Evolutionary conservation across 1,284 basidiomycete genomes (phyloP), one percentile per base, ranked within the genome.

Genomic region (Inonotus obliquus): DNA sequence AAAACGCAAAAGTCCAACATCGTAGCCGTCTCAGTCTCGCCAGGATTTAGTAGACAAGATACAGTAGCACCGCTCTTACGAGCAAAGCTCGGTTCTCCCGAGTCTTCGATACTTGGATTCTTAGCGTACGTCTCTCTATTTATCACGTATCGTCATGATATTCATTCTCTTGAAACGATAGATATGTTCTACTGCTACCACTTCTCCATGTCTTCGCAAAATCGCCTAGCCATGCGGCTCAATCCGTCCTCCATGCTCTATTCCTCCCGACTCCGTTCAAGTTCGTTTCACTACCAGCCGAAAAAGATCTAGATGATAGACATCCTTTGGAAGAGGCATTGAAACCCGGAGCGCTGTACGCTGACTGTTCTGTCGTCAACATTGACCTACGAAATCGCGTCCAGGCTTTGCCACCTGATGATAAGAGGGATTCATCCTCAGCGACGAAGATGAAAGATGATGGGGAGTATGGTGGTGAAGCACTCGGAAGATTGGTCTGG

Each of bases 221-320:
- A 69, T 79, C 82, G 0, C 79, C 87, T 1, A 68, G 63, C 5
- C 75, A 82, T 0, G 76, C 86, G 0, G 73, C 85, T 11, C 87
- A 92, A 70, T 80, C 82, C 2, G 74, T 90, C 13, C 71, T 91
- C 0, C 89, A 92, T 63, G 82, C 79, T 0, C 78, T 92, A 6
- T 92, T 90, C 71, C 79, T 91, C 11, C 89, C 89, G 0, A 88
- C 87, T 3, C 86, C 87, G 1, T 84, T 87, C 75, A 89, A 89
- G 73, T 67, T 67, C 57, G 69, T 69, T 19, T 63, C 69, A 44
- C 72, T 54, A 45, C 41, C 49, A 23, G 57, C 57, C 23, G 19
- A 44, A 6, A 17, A 54, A 10, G 37, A 29, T 14, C 25, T n/a
- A 14, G 55, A 9, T 6, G 63, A 61, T 25, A 58, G 55, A 13